Percentiles rank a stretch among this genome's conserved stretches.
Conservation (phyloP, 768 basidiomycete genomes). For the Naganishia kalamii region DNA sequence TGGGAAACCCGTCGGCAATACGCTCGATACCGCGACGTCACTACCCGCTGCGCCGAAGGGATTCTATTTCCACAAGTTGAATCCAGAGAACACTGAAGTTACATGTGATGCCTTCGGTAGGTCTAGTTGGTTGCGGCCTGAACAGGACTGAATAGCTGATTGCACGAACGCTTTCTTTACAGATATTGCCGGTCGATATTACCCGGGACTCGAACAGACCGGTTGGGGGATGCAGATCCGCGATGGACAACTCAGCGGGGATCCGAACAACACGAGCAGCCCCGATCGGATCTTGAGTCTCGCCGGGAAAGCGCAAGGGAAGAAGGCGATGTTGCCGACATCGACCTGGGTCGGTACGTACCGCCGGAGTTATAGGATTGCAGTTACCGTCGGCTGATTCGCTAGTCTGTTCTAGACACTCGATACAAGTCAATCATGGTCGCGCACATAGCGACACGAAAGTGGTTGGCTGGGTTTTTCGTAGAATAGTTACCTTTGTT, state of each 20-base stretch:
- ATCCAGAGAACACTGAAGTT: slow-evolving; percentile 3
- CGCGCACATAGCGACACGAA: slow-evolving; percentile 3
- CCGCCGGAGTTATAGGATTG: no score
- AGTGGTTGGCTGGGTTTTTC: slow-evolving; percentile 11
- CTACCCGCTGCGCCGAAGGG: not conserved
- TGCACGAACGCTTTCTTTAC: not conserved
- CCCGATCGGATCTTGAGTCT: not conserved
- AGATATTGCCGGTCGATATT: slow-evolving; percentile 6
- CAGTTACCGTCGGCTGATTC: not conserved
- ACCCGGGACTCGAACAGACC: not conserved
- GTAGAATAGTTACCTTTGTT: not conserved
- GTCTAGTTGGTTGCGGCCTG: not conserved
- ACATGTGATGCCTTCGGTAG: slow-evolving; percentile 5
- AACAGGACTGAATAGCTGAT: not conserved
- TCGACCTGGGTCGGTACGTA: slow-evolving; percentile 4
- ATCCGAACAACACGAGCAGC: not conserved
- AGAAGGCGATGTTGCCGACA: not conserved
- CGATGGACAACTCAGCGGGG: not conserved
- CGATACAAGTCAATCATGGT: slow-evolving; percentile 13
- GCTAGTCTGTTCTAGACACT: not conserved
- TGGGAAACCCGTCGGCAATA: not conserved
- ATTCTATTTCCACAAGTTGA: slow-evolving; percentile 4
- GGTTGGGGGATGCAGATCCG: slow-evolving; percentile 6
- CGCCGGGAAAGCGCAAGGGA: slow-evolving; percentile 1
- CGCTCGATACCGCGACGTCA: not conserved